Percentiles rank a stretch among this genome's conserved stretches.
phyloP scores from a whole-genome alignment of 169 alveolate species.

The Eimeria necatrix region DNA sequence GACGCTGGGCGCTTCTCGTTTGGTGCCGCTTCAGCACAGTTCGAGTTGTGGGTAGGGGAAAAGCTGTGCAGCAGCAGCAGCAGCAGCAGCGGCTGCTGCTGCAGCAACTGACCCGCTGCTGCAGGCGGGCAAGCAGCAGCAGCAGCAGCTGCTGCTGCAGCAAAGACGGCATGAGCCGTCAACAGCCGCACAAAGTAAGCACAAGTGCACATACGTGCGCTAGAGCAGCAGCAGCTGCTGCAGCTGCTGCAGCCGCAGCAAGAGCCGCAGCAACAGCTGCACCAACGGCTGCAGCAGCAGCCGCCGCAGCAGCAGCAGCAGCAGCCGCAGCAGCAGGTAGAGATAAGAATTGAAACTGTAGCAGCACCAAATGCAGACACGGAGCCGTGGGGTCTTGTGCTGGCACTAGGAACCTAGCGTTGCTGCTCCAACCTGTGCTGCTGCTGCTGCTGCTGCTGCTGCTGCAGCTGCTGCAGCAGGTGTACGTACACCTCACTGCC shows the following conservation, averaged over 20 bases:
- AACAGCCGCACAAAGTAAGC: neutral
- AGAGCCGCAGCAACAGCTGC: neutral
- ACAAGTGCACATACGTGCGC: neutral
- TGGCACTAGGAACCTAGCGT: neutral
- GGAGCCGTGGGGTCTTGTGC: neutral
- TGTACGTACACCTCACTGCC: neutral
- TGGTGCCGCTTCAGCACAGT: neutral
- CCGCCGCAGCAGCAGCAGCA: neutral
- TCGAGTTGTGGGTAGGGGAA: neutral
- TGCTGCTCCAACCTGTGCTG: neutral
- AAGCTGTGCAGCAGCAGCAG: constrained; percentile 15
- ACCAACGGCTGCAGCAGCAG: neutral
- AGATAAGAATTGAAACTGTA: neutral
- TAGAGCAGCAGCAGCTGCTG: constrained; percentile 5
- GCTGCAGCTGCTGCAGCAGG: constrained; percentile 30
- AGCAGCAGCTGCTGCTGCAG: constrained; percentile 22
- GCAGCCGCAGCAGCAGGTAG: neutral
- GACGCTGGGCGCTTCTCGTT: neutral
- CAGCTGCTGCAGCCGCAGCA: neutral
- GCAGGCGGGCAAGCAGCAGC: neutral
- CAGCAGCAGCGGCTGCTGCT: constrained; percentile 40
- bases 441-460: constrained; percentile 32
- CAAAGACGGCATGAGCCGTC: neutral
- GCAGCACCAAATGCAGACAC: neutral
- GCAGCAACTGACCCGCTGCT: neutral